Percentiles rank a stretch among this genome's conserved stretches.
phyloP scores from a whole-genome alignment of 2,329 filamentous ascomycete species.

The Pezicula carpinea region DNA sequence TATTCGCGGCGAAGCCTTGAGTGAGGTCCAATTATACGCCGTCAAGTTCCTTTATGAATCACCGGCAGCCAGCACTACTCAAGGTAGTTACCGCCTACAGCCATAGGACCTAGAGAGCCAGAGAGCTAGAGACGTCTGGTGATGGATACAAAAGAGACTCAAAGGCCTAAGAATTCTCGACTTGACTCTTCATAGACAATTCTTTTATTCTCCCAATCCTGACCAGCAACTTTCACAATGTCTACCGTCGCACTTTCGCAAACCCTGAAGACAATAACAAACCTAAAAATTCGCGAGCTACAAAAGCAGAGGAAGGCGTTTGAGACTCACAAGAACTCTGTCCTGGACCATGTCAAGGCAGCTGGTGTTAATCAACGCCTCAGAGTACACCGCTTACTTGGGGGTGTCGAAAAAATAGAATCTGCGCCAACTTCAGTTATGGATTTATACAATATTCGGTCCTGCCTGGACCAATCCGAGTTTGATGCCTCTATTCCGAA shows the following conservation, averaged over 20 bases:
- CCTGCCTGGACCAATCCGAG: conserved; percentile 11
- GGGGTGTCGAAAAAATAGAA: conserved; percentile 6
- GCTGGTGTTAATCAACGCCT: conserved; percentile 1
- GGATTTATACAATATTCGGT: conserved; percentile 7
- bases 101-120: no score
- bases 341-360: conserved; percentile 3
- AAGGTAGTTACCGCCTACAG: no score
- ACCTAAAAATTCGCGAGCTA: conserved; percentile 12
- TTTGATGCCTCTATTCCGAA: conserved; percentile 10
- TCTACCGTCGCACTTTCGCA: conserved; percentile 9
- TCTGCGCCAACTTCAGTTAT: conserved; percentile 1
- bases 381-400: conserved; percentile 4
- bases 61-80: no score
- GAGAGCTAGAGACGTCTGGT: no score
- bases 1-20: no score
- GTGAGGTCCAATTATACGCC: no score
- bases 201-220: not conserved
- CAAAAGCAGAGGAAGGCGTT: conserved; percentile 12
- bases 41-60: no score
- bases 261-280: conserved; percentile 12
- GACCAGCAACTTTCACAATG: conserved; percentile 2
- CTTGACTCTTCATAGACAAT: not conserved
- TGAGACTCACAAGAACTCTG: conserved; percentile 4
- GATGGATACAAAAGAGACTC: not conserved
- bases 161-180: not conserved